Evolutionary conservation across 257 asterid species (phyloP), one percentile per base, ranked within the genome.

Genomic region (Echium plantagineum): DNA sequence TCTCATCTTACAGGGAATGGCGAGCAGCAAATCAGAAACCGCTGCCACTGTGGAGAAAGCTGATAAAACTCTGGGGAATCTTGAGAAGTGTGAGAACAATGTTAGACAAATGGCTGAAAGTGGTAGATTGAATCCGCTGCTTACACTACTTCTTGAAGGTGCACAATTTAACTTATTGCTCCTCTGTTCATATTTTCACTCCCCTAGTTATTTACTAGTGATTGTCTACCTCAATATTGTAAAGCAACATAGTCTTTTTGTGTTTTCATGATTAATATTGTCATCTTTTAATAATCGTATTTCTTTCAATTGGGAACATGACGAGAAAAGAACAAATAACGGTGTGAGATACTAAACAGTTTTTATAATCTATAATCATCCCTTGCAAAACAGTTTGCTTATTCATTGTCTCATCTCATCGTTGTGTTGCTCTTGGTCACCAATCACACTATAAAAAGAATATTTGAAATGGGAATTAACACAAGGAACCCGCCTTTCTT

Each of bases 71-170:
- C 79, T 93, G 66, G 90, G 81, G 52, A 93, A 93, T 75, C 80
- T 93, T 52, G 90, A 83, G 20, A 77, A 69, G 64, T 83, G 89
- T 62, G 96, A 89, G 89, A 84, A 73, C 75, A 93, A 93, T 52
- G 96, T 93, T n/a, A 76, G 94, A 64, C 95, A 93, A 68, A 89
- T 93, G 95, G 98, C 98, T 31, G 89, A 80, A 68, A 79, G 65
- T 56, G 97, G 97, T 64, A 76, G 95, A 73, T 69, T 93, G 65
- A 93, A 69, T 76, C 97, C 97, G 7, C 90, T 93, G 9, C 77
- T 93, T 66, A 79, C 78, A 26, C 74, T 86, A 55, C 78, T 93
- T 16, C 98, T 89, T 51, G 83, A 86, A 93, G 98, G 98, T 93
- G 75, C 57, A 57, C 70, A 42, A 42, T 56, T 35, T 21, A 32